Base-by-base conservation (phyloP, 768 basidiomycete genomes). In the Boletus sensibilis region DNA sequence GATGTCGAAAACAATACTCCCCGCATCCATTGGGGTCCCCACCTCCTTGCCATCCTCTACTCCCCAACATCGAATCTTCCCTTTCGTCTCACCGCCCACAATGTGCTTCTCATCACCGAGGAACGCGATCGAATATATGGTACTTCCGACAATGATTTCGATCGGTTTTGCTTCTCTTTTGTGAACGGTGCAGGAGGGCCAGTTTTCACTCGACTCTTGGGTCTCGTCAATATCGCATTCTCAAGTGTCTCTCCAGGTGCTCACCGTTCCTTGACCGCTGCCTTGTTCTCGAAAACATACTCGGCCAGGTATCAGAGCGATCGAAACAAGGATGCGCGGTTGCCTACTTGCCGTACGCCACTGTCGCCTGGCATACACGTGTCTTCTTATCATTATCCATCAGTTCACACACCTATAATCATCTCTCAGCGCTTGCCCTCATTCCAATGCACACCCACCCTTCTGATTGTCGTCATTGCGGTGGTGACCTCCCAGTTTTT, bases 21-120 rank as follows among this genome's bases (percentile, higher is more conserved):
- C 41, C 1, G 45, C 33, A 4, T 57, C 9, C 29, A 53, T 48
- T 8, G 40, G 27, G 2, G 6, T 4, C 6, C 40, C 46, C 29
- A 40, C 31, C 5, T 59, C 50, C 1, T 5, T n/a, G 3, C 55
- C 41, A 14, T 48, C 41, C 1, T 20, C 18, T 8, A 33, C n/a
- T 5, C 21, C 18, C 44, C 55, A 59, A 11, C 44, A 5, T 48
- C 52, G 59, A 44, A 60, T 37, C 27, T 21, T 44, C 16, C 34
- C 12, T 21, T 39, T 20, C 2, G 3, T 4, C 1, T 20, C 49
- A 5, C 37, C 49, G 6, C 58, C 31, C 18, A 57, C 38, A 14
- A 59, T 1, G 16, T 47, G 39, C 12, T 29, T 35, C 13, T 34
- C 42, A 9, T 53, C 35, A 14, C 1, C n/a, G 8, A 53, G 27